Evolutionary conservation across 352 stramenopile species (phyloP).

Genomic region (Elongisporangium undulatum): DNA sequence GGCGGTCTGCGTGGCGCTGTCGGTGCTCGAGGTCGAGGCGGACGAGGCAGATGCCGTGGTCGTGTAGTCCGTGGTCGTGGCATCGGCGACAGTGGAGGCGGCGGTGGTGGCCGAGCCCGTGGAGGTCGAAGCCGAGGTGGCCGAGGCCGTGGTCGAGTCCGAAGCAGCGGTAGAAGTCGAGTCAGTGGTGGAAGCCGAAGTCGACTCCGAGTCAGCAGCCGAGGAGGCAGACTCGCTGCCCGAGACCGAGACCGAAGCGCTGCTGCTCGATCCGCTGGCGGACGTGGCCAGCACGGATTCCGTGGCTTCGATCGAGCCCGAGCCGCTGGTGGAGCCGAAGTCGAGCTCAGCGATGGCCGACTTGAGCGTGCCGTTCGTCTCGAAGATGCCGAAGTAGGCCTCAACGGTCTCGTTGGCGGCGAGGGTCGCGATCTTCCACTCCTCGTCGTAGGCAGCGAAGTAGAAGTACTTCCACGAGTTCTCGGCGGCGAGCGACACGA

Average conservation of each 20-base stretch:
- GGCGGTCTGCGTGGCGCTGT: background rate
- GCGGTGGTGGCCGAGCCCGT: background rate
- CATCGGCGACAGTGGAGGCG: background rate
- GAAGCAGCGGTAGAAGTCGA: background rate
- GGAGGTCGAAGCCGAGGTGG: background rate
- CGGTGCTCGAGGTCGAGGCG: background rate
- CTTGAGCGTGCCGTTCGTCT: conserved; percentile 41
- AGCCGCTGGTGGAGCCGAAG: conserved; percentile 7
- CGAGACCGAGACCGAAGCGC: background rate
- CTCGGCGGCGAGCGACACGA: conserved; percentile 32
- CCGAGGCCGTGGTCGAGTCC: no score
- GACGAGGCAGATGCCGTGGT: background rate
- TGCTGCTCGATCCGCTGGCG: background rate
- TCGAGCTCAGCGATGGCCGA: conserved; percentile 22
- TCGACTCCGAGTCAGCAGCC: background rate
- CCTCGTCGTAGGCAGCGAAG: conserved; percentile 61
- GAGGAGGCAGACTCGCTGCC: background rate
- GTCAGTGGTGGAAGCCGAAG: background rate
- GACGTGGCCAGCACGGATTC: background rate
- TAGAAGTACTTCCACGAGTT: conserved; percentile 63
- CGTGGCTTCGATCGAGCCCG: background rate
- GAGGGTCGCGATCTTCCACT: conserved; percentile 40
- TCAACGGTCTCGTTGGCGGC: conserved; percentile 41
- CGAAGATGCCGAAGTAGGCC: conserved; percentile 56
- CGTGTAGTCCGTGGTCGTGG: background rate